phyloP scores from a whole-genome alignment of 2,329 filamentous ascomycete species.

The Mycosphaerella arachidis region DNA sequence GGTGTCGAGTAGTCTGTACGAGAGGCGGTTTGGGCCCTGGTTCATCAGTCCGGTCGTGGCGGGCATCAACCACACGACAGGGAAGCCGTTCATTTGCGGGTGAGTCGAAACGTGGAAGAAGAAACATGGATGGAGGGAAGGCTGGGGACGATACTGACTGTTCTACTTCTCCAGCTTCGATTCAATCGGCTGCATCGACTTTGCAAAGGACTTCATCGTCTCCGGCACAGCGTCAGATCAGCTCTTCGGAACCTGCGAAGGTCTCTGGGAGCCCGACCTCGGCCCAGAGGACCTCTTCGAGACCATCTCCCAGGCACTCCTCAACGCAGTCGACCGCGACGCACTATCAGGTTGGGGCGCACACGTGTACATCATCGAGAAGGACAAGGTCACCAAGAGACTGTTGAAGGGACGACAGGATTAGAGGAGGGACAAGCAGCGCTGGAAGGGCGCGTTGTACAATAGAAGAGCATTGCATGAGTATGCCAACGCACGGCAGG shows the following conservation, averaged over 20 bases:
- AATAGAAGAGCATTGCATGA: slow-evolving; percentile 16
- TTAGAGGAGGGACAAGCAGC: slow-evolving; percentile 26
- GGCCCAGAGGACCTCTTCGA: slow-evolving; percentile 95
- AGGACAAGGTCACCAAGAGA: slow-evolving; percentile 99
- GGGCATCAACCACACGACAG: slow-evolving; percentile 88
- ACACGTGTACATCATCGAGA: slow-evolving; percentile 99
- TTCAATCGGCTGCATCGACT: slow-evolving; percentile 98
- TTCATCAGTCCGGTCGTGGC: slow-evolving; percentile 94
- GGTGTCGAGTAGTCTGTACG: slow-evolving; percentile 85
- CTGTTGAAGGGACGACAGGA: slow-evolving; percentile 97
- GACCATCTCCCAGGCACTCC: slow-evolving; percentile 90
- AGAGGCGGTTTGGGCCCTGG: slow-evolving; percentile 92
- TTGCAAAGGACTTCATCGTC: slow-evolving; percentile 99
- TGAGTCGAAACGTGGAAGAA: slow-evolving; percentile 14
- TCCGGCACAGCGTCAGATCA: slow-evolving; percentile 94
- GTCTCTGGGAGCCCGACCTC: slow-evolving; percentile 94
- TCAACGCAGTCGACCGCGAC: slow-evolving; percentile 95
- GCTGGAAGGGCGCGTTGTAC: slow-evolving; percentile 10
- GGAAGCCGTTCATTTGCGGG: slow-evolving; percentile 95
- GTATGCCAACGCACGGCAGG: slow-evolving; percentile 9
- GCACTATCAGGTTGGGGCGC: slow-evolving; percentile 97
- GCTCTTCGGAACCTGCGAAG: slow-evolving; percentile 97
- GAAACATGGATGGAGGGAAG: neutral
- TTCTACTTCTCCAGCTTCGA: slow-evolving; percentile 60
- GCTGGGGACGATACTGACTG: neutral